Percentiles rank a stretch among this genome's conserved stretches.
Conservation (phyloP, 108 stramenopile species). For the Skeletonema potamos region DNA sequence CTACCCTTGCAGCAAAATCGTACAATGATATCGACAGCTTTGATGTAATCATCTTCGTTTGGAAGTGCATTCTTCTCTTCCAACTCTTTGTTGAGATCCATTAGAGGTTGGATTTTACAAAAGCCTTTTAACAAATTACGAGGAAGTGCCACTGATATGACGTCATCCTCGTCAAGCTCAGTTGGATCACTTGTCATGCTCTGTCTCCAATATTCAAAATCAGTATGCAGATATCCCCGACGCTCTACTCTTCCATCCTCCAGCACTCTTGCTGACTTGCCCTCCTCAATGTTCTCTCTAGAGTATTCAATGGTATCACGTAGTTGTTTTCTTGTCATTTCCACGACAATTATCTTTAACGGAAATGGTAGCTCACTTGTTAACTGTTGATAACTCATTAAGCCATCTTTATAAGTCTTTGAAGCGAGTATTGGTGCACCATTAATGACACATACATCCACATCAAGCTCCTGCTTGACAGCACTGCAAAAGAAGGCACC, state of each 20-base stretch:
- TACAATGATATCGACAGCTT: constrained; percentile 66
- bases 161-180: constrained; percentile 27
- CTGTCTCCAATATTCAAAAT: constrained; percentile 55
- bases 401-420: constrained; percentile 40
- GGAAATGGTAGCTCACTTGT: constrained; percentile 85
- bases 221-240: constrained; percentile 67
- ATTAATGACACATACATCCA: constrained; percentile 71
- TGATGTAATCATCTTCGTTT: constrained; percentile 62
- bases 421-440: constrained; percentile 75
- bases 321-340: constrained; percentile 60
- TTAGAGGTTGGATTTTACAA: constrained; percentile 75
- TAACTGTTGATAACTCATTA: constrained; percentile 68
- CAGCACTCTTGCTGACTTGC: constrained; percentile 21
- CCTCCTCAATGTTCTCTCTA: constrained; percentile 55
- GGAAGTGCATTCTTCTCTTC: constrained; percentile 51
- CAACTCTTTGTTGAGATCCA: constrained; percentile 59
- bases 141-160: constrained; percentile 66
- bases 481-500: constrained; percentile 66
- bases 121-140: constrained; percentile 80
- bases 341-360: constrained; percentile 74
- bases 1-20: constrained; percentile 64
- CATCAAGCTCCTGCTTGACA: constrained; percentile 62
- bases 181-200: neutral
- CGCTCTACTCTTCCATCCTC: constrained; percentile 47
- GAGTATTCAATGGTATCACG: constrained; percentile 66